These are phyloP conservation scores for Priceomyces fermenticarens DNA, from an alignment of 805 yeast genomes.

Conservation along the genomic window DNA sequence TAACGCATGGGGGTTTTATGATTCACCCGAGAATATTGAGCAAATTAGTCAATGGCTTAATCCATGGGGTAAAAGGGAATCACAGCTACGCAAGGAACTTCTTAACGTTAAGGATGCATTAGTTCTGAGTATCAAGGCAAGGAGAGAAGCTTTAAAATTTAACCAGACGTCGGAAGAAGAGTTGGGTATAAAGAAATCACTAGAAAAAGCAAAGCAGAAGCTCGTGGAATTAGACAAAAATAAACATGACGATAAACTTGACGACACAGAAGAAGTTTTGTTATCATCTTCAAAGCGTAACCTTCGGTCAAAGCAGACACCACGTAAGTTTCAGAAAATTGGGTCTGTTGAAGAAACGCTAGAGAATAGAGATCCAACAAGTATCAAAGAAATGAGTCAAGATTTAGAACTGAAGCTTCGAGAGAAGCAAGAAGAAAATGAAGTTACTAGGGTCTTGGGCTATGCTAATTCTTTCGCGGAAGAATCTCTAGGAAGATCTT, in stretches of 20 bases:
- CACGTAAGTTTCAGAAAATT: constrained; percentile 34
- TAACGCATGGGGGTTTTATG: constrained; percentile 70
- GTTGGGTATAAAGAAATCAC: constrained; percentile 24
- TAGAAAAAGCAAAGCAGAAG: constrained; percentile 35
- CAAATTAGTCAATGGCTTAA: constrained; percentile 63
- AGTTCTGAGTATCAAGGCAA: constrained; percentile 51
- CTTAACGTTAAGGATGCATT: constrained; percentile 50
- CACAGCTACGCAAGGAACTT: constrained; percentile 61
- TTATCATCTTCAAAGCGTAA: constrained; percentile 33
- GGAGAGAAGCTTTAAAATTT: constrained; percentile 52
- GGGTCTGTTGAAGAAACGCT: constrained; percentile 28
- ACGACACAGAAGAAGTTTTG: constrained; percentile 25
- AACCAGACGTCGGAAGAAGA: constrained; percentile 41
- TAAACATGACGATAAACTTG: constrained; percentile 9
- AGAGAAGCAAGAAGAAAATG: constrained; percentile 36
- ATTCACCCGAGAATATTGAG: constrained; percentile 55
- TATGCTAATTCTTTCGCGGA: constrained; percentile 64
- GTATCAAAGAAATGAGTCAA: constrained; percentile 18
- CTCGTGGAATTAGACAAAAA: constrained; percentile 14
- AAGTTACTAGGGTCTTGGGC: constrained; percentile 45
- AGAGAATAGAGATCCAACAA: constrained; percentile 24
- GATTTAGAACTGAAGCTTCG: constrained; percentile 28
- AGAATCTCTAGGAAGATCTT: constrained; percentile 48
- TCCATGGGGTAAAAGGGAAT: constrained; percentile 73
- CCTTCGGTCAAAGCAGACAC: constrained; percentile 28